Base-by-base conservation (phyloP, 2,329 filamentous ascomycete genomes). In the Colletotrichum sp. region DNA sequence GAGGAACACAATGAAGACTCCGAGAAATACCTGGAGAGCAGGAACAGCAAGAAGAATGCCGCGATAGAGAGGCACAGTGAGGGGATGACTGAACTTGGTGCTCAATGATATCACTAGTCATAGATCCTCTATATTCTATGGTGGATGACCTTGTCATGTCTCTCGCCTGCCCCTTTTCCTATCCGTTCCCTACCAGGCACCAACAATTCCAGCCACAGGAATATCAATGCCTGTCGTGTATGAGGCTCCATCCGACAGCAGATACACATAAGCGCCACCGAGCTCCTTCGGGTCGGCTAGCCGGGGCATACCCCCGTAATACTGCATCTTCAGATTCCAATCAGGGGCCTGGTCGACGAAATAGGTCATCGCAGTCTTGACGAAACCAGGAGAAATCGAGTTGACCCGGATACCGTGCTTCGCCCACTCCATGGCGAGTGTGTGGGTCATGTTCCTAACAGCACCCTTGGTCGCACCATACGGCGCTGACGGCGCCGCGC, bases 301-400 rank as follows among this genome's bases (percentile, higher is more conserved):
- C 32, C 89, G 83, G 9, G 89, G 89, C 85, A 92, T 91, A 5
- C 89, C 89, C 5, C 90, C 89, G 78, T 91, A 91, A 79, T 91
- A 91, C 81, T 90, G 88, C 83, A 91, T 86, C 83, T 91, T 89
- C 75, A 85, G 82, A 72, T 89, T 87, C 90, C 89, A 92, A 78
- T 91, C 90, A 0, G 88, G 87, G 18, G 85, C 84, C n/a, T 85
- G 85, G 72, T 87, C 85, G 6, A 91, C 88, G 77, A 87, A 88
- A 79, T 88, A 89, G 8, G 87, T 89, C 83, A 89, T 83, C 3
- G 86, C 86, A 0, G 87, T 86, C 80, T 84, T 83, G 65, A 86
- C 83, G 67, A 85, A 84, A 79, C 82, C 88, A 0, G 88, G 88
- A 0, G 86, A 88, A 63, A 90, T 83, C 22, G 82, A 84, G 83